These are phyloP conservation scores for Fusarium camptoceras DNA, from an alignment of 2,329 filamentous ascomycete species.

Conservation along the genomic window DNA sequence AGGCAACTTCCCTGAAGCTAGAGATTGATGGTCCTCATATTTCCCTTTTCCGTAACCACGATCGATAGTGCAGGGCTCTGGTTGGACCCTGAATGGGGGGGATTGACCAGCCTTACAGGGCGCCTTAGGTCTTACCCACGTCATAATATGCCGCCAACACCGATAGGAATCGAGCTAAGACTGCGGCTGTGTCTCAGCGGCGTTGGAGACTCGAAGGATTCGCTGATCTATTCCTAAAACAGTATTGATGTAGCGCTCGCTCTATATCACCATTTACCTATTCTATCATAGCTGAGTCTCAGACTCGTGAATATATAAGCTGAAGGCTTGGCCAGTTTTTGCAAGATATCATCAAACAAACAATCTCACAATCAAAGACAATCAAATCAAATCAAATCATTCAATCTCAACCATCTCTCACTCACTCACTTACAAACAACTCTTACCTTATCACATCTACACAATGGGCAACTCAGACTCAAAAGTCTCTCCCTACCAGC, in stretches of 20 bases:
- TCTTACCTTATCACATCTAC: background rate
- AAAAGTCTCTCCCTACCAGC: constrained; percentile 15
- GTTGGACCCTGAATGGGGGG: background rate
- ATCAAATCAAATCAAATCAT: background rate
- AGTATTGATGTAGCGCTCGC: constrained; percentile 18
- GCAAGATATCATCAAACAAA: background rate
- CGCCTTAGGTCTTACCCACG: background rate
- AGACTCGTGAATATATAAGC: constrained; percentile 11
- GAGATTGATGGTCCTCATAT: background rate
- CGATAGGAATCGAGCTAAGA: constrained; percentile 1
- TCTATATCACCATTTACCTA: background rate
- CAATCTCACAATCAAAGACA: background rate
- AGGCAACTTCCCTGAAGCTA: background rate
- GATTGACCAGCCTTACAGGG: constrained; percentile 17
- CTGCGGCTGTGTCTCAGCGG: constrained; percentile 15
- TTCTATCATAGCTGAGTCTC: background rate
- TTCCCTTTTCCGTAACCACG: background rate
- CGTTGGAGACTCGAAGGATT: background rate
- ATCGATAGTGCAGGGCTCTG: background rate
- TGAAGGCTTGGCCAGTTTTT: background rate
- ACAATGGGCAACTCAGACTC: constrained; percentile 38
- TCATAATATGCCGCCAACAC: constrained; percentile 9
- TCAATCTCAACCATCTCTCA: background rate
- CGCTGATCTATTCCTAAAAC: constrained; percentile 4
- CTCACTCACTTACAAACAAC: background rate